A percentile compares a stretch with the other conserved stretches of the same genome.
These are phyloP conservation scores for Madurella mycetomatis DNA, from an alignment of 2,329 filamentous ascomycete species.

Conservation along the genomic window DNA sequence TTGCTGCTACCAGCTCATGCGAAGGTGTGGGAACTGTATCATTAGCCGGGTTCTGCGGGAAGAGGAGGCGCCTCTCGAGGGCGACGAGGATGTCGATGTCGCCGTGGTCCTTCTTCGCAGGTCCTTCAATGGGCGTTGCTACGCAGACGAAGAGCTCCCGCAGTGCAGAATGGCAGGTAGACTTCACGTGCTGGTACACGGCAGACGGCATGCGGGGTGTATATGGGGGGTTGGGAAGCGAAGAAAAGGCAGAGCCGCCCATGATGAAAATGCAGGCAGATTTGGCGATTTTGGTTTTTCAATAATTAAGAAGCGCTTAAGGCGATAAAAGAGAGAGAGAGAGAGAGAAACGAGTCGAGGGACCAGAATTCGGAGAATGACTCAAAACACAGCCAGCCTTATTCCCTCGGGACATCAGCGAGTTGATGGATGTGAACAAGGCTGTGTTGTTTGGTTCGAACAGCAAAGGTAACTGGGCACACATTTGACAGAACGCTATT, in stretches of 20 bases:
- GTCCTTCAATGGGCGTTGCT: constrained; percentile 61
- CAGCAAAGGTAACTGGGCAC: no score
- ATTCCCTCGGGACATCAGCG: no score
- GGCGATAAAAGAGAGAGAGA: no score
- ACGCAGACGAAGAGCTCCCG: constrained; percentile 50
- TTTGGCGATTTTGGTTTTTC: not conserved
- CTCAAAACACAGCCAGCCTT: no score
- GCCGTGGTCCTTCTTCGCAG: constrained; percentile 63
- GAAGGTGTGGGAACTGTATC: constrained; percentile 1
- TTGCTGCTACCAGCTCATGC: constrained; percentile 22
- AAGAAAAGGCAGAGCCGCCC: constrained; percentile 61
- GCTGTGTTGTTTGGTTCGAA: no score
- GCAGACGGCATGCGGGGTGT: constrained; percentile 62
- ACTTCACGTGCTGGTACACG: constrained; percentile 52
- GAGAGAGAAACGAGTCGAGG: no score
- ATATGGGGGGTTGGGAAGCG: constrained; percentile 41
- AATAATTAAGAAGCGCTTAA: not conserved
- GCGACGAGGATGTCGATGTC: constrained; percentile 69
- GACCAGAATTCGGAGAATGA: no score
- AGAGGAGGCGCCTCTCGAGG: constrained; percentile 19
- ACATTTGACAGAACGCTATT: no score
- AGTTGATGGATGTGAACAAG: no score
- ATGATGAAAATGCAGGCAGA: constrained; percentile 37
- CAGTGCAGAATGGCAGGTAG: constrained; percentile 43
- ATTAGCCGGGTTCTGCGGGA: not conserved